Evolutionary conservation across 208 protist genomes (phyloP), one percentile per base, ranked within the genome.

Genomic region (Wallacemonas sp.): DNA sequence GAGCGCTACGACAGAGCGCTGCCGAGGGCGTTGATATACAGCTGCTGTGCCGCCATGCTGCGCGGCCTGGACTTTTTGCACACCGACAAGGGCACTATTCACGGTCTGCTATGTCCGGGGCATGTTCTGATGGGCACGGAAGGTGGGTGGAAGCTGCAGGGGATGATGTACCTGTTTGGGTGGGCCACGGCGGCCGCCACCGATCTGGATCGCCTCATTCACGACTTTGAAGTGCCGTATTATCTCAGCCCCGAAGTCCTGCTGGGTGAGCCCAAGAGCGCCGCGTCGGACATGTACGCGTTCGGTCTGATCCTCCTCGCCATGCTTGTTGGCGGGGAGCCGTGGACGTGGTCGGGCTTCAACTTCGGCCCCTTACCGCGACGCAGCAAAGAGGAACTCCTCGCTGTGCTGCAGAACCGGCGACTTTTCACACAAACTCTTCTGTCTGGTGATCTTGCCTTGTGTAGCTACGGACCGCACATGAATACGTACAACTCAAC

Each of bases 11-110:
- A 68, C n/a, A 60, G 68, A n/a, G 36, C 60, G 2, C 58, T 87
- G 2, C 68, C 77, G 6, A 51, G 66, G 11, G 60, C 53, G 8
- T 54, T 71, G 2, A 55, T 75, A 17, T 68, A 70, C 19, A 59
- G 67, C 33, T 87, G 64, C 67, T 66, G 70, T n/a, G 73, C 77
- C 2, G 65, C 74, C 33, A 64, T 72, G 28, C 68, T 83, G 26
- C 70, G 72, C 21, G 74, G 61, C n/a, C 55, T 88, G 28, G 71
- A 88, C 15, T 76, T 79, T 53, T 61, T 88, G 59, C 81, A 88
- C 60, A 66, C 19, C 19, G 62, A 34, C 27, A 62, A 56, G 12
- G 70, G 71, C 39, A 39, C 78, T 31, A 65, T 79, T 30, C 81
- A 84, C 61, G 81, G 81, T 11, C 66, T 64, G 38, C 36, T 84